A percentile compares a stretch with the other conserved stretches of the same genome.
These are phyloP conservation scores for Suillus fuscotomentosus DNA, from an alignment of 768 basidiomycete species.

Conservation along the genomic window DNA sequence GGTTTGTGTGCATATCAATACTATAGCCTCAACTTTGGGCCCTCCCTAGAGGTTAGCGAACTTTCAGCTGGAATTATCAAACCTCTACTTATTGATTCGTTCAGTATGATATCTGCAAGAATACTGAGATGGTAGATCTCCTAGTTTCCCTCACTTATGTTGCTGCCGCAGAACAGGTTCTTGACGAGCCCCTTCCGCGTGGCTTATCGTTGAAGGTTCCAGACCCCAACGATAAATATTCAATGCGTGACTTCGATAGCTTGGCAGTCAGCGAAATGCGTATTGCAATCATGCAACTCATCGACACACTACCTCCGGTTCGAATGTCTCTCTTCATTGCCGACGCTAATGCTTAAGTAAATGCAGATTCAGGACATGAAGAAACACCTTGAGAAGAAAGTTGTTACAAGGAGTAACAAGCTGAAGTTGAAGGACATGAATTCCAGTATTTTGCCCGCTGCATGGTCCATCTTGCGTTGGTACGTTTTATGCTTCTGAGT, in stretches of 20 bases:
- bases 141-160: slow-evolving; percentile 62
- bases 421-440: slow-evolving; percentile 55
- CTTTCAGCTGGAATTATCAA: background rate
- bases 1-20: slow-evolving; percentile 71
- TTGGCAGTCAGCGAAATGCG: slow-evolving; percentile 46
- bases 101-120: slow-evolving; percentile 70
- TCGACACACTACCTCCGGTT: slow-evolving; percentile 50
- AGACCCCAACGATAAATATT: background rate
- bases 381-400: slow-evolving; percentile 50
- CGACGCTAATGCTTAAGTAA: background rate
- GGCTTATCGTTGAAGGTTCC: slow-evolving; percentile 61
- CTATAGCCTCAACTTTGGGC: slow-evolving; percentile 61
- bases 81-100: background rate
- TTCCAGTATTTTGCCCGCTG: slow-evolving; percentile 48
- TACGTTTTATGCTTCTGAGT: slow-evolving; percentile 19
- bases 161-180: slow-evolving; percentile 49
- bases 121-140: slow-evolving; percentile 63
- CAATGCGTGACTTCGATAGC: slow-evolving; percentile 52
- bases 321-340: slow-evolving; percentile 13
- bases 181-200: slow-evolving; percentile 58
- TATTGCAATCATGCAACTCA: slow-evolving; percentile 38
- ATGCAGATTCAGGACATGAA: slow-evolving; percentile 57
- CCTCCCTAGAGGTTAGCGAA: slow-evolving; percentile 58
- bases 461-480: slow-evolving; percentile 69
- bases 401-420: slow-evolving; percentile 48